Base-by-base conservation (phyloP, 2,329 filamentous ascomycete genomes). In the Mollisiaceae sp. region DNA sequence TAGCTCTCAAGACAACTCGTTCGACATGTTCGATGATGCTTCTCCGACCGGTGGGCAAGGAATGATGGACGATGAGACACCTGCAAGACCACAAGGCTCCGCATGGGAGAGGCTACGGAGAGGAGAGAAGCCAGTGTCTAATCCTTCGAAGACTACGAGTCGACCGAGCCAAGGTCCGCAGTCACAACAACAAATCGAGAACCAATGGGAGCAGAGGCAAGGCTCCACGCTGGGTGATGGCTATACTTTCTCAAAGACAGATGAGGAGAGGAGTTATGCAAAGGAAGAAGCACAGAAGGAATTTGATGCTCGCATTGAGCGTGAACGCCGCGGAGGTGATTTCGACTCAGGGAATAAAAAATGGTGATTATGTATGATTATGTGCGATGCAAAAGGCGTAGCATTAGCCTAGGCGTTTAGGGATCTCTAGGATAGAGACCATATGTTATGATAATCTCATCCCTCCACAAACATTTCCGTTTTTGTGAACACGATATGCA, bases 41-140 rank as follows among this genome's bases (percentile, higher is more conserved):
- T 75, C 75, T 27, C 72, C 73, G n/a, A 73, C 73, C 1, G 67
- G 67, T 20, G 70, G 69, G 20, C 68, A 69, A 38, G 70, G 67
- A 2, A 63, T 71, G 22, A 20, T 20, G 18, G 38, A 58, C 9
- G 61, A 65, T 20, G 67, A 72, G 52, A 66, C 63, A 9, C 38
- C 27, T 12, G 43, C 64, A 64, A 60, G 59, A 55, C 32, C 56
- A 65, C 54, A 50, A 35, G 74, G 69, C 4, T 77, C 75, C 43
- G 71, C 72, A n/a, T 77, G 75, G 75, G 75, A 77, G 1, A 71
- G 73, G 55, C 55, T 77, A 60, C 67, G 75, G 50, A 69, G 69
- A 52, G 71, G 74, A 15, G 63, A 66, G 45, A 67, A 59, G 24
- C 47, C 65, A 11, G 22, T 38, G 1, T 27, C 43, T 18, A 50